Conservation (phyloP, 2,329 filamentous ascomycete genomes). For the Samsoniella hepiali region DNA sequence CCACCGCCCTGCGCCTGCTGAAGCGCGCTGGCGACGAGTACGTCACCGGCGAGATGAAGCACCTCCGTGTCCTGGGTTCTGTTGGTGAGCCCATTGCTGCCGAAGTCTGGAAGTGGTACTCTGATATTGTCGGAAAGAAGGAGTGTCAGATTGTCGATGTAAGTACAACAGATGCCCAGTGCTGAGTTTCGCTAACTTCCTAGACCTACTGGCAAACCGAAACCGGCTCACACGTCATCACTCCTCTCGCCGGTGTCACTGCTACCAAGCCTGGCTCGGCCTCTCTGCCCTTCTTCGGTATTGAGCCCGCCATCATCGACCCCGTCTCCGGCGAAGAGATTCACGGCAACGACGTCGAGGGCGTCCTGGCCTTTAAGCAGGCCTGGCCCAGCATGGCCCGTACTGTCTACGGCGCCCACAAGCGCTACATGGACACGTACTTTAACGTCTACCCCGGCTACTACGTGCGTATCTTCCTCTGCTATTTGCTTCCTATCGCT, state of each 20-base stretch:
- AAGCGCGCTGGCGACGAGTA: conserved; percentile 95
- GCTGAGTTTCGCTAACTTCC: conserved; percentile 20
- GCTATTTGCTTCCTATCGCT: conserved; percentile 12
- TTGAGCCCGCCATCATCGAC: conserved; percentile 96
- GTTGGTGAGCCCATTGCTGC: conserved; percentile 97
- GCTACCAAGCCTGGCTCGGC: conserved; percentile 96
- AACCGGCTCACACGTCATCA: conserved; percentile 94
- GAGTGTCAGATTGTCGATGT: conserved; percentile 92
- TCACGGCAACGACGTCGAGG: conserved; percentile 93
- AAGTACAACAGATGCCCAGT: conserved; percentile 40
- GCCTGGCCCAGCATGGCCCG: conserved; percentile 98
- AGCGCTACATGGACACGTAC: conserved; percentile 98
- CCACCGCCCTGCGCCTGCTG: conserved; percentile 85
- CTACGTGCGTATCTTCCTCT: conserved; percentile 67
- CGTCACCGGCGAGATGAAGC: conserved; percentile 84
- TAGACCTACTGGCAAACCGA: conserved; percentile 99
- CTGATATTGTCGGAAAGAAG: conserved; percentile 89
- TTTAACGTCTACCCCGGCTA: conserved; percentile 96
- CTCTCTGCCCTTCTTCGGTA: conserved; percentile 95
- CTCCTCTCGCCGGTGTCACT: conserved; percentile 85
- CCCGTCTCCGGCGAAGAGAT: conserved; percentile 93
- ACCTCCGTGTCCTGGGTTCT: conserved; percentile 84
- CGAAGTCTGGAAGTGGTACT: conserved; percentile 99
- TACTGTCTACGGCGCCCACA: conserved; percentile 96
- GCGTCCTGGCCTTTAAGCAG: conserved; percentile 95